A percentile compares a stretch with the other conserved stretches of the same genome.
phyloP scores from a whole-genome alignment of 2,329 filamentous ascomycete genomes.

The Fusarium bactridioides region DNA sequence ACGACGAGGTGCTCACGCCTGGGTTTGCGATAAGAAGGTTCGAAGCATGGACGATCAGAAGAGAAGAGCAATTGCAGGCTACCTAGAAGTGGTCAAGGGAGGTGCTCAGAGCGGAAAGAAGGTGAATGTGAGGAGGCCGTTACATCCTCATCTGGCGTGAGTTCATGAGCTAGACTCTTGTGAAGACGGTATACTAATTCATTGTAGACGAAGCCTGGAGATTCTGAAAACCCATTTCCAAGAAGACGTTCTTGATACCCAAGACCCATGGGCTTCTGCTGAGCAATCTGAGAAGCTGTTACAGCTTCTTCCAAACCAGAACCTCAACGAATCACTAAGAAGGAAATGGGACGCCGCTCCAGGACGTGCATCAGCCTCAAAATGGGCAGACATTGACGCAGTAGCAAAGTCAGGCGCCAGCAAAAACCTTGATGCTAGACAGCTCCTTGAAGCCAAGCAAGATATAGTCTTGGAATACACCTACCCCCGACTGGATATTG shows the following conservation, averaged over 20 bases:
- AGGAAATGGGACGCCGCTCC: conserved; percentile 92
- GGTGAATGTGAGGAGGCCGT: conserved; percentile 81
- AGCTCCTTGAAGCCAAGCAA: conserved; percentile 88
- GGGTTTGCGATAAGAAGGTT: conserved; percentile 93
- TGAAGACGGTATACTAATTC: conserved; percentile 21
- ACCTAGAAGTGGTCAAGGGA: conserved; percentile 89
- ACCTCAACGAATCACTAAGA: conserved; percentile 78
- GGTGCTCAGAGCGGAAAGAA: conserved; percentile 86
- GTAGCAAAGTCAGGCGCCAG: conserved; percentile 80
- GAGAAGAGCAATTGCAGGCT: conserved; percentile 84
- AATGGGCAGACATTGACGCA: conserved; percentile 94
- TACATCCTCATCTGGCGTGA: conserved; percentile 87
- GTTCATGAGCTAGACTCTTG: conserved; percentile 35
- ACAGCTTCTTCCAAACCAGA: conserved; percentile 81
- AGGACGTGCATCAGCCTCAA: conserved; percentile 76
- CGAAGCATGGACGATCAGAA: conserved; percentile 86
- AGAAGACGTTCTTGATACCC: conserved; percentile 78
- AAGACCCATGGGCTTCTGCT: conserved; percentile 82
- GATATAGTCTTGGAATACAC: conserved; percentile 98
- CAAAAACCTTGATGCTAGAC: conserved; percentile 74
- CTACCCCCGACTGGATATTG: conserved; percentile 94
- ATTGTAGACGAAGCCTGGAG: conserved; percentile 76
- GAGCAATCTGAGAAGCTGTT: conserved; percentile 81
- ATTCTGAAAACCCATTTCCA: conserved; percentile 87
- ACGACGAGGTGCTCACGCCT: conserved; percentile 94